Percentiles rank a stretch among this genome's conserved stretches.
Conservation (phyloP, 495 filamentous ascomycete genomes). For the Xylaria bambusicola region DNA sequence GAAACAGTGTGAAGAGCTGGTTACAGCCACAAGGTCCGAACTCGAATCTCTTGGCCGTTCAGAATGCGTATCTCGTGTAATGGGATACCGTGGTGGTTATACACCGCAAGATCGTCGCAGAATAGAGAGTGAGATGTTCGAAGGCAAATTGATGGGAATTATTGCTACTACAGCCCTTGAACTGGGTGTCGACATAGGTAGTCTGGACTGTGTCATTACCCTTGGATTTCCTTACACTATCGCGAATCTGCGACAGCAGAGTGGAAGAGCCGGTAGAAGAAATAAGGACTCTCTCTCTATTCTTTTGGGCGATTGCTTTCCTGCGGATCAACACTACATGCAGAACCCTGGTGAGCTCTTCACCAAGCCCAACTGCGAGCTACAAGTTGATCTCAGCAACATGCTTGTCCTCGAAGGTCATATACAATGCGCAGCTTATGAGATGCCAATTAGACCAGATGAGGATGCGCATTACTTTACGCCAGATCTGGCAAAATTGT, state of each 20-base stretch:
- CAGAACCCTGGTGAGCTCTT: slow-evolving; percentile 96
- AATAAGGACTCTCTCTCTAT: slow-evolving; percentile 95
- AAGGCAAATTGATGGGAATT: slow-evolving; percentile 89
- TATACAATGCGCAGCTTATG: slow-evolving; percentile 92
- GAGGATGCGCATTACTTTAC: slow-evolving; percentile 83
- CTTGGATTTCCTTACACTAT: slow-evolving; percentile 95
- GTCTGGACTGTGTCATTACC: slow-evolving; percentile 90
- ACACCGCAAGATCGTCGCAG: slow-evolving; percentile 87
- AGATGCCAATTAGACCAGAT: slow-evolving; percentile 82
- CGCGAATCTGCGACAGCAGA: slow-evolving; percentile 91
- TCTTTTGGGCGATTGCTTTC: slow-evolving; percentile 86
- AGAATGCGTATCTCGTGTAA: slow-evolving; percentile 77
- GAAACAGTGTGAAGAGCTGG: slow-evolving; percentile 82
- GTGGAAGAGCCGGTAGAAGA: slow-evolving; percentile 85
- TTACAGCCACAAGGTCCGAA: slow-evolving; percentile 78
- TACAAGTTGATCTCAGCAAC: slow-evolving; percentile 89
- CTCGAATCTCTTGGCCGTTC: slow-evolving; percentile 67
- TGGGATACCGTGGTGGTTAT: slow-evolving; percentile 96
- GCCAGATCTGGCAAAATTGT: slow-evolving; percentile 69
- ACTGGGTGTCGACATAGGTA: slow-evolving; percentile 93
- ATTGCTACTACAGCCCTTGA: slow-evolving; percentile 93
- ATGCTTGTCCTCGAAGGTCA: slow-evolving; percentile 91
- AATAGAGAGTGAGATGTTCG: slow-evolving; percentile 97
- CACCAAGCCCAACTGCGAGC: slow-evolving; percentile 81
- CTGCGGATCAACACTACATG: slow-evolving; percentile 97